Evolutionary conservation across 108 stramenopile species (phyloP).

Genomic region (Asterionellopsis glacialis): DNA sequence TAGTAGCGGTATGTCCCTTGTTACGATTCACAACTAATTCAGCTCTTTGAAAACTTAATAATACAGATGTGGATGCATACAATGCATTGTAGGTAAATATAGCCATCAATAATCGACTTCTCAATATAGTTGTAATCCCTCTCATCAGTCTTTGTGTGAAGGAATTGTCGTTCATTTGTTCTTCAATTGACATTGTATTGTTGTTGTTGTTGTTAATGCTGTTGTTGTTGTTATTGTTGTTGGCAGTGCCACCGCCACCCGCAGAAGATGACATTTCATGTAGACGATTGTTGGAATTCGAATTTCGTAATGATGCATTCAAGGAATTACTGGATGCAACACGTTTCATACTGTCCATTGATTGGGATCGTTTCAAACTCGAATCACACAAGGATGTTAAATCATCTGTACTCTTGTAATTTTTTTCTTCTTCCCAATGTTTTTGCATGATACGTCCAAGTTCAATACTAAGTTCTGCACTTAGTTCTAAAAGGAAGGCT

Average conservation of each 20-base stretch:
- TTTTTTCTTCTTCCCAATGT: slow-evolving; percentile 82
- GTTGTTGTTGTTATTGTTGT: not conserved
- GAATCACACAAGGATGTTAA: slow-evolving; percentile 46
- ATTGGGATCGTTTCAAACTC: slow-evolving; percentile 62
- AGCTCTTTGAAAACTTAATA: slow-evolving; percentile 85
- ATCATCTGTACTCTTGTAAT: slow-evolving; percentile 50
- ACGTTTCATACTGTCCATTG: slow-evolving; percentile 79
- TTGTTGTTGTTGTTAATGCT: not conserved
- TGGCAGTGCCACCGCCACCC: no score
- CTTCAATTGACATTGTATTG: not conserved
- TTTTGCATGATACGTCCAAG: slow-evolving; percentile 83
- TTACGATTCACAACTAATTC: slow-evolving; percentile 73
- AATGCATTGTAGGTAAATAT: slow-evolving; percentile 93
- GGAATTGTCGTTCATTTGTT: slow-evolving; percentile 51
- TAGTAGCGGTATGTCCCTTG: slow-evolving; percentile 19
- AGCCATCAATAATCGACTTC: slow-evolving; percentile 78
- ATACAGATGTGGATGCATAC: slow-evolving; percentile 70
- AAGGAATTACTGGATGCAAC: slow-evolving; percentile 69
- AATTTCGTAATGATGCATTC: slow-evolving; percentile 10
- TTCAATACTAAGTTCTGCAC: slow-evolving; percentile 77
- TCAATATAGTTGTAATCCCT: slow-evolving; percentile 79
- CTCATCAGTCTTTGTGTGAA: slow-evolving; percentile 81
- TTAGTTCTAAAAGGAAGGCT: slow-evolving; percentile 65
- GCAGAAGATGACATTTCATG: not conserved
- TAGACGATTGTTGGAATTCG: slow-evolving; percentile 2